A percentile compares a stretch with the other conserved stretches of the same genome.
Conservation (phyloP, 192 early-diverging fungal genomes). For the Gonapodya prolifera region DNA sequence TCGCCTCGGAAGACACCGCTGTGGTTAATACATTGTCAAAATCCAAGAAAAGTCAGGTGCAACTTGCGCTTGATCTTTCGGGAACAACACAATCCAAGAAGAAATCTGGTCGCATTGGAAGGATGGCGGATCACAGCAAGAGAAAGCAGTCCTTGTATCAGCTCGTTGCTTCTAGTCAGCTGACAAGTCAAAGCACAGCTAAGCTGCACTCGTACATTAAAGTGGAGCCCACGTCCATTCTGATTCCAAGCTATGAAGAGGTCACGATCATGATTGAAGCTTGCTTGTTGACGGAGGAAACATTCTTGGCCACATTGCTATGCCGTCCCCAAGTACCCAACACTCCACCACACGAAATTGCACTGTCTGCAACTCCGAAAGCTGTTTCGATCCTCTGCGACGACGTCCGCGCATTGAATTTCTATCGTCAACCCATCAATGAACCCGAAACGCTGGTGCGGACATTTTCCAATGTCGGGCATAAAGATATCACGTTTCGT, state of each 20-base stretch:
- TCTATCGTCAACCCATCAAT: conserved; percentile 43
- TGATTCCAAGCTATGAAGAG: conserved; percentile 41
- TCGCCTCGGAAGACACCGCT: not conserved
- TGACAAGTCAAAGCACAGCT: conserved; percentile 32
- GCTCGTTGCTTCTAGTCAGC: conserved; percentile 27
- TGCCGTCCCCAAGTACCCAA: conserved; percentile 32
- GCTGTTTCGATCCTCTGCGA: conserved; percentile 41
- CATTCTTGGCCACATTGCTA: conserved; percentile 42
- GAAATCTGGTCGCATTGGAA: not conserved
- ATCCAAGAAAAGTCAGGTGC: not conserved
- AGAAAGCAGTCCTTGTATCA: conserved; percentile 47
- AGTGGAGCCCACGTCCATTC: conserved; percentile 28
- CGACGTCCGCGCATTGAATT: conserved; percentile 42
- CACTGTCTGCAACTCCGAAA: conserved; percentile 48
- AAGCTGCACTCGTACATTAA: conserved; percentile 24
- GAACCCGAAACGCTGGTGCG: conserved; percentile 35
- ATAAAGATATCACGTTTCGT: conserved; percentile 34
- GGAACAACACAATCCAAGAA: not conserved
- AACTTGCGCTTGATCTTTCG: not conserved
- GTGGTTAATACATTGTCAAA: not conserved
- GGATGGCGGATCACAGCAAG: conserved; percentile 29
- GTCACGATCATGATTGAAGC: conserved; percentile 32
- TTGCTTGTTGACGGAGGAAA: conserved; percentile 42
- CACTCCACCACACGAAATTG: conserved; percentile 35
- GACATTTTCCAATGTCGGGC: conserved; percentile 45